A percentile compares a stretch with the other conserved stretches of the same genome.
Evolutionary conservation across 2,329 filamentous ascomycete species (phyloP).

Genomic region (Ophiocordyceps unilateralis): DNA sequence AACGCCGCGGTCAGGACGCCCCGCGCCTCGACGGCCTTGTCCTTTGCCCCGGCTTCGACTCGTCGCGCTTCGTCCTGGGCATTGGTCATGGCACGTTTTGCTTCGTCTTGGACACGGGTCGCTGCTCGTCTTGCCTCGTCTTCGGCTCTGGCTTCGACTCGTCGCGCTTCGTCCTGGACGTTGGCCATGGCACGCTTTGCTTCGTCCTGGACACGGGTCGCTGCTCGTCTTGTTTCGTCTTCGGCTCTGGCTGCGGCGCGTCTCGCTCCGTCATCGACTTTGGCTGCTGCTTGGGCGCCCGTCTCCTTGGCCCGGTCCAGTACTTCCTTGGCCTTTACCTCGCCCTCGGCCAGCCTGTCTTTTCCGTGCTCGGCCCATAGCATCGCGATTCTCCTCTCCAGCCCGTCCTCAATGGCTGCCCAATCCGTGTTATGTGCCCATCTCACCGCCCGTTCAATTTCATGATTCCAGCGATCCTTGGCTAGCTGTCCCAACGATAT

Average conservation of each 20-base stretch:
- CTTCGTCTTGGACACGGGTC: constrained; percentile 5
- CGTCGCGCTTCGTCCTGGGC: constrained; percentile 8
- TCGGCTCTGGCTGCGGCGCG: constrained; percentile 10
- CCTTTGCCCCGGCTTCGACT: constrained; percentile 10
- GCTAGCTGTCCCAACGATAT: constrained; percentile 12
- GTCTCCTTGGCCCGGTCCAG: constrained; percentile 13
- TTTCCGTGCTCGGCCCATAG: constrained; percentile 30
- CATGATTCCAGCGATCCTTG: constrained; percentile 65
- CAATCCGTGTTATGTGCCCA: constrained; percentile 52
- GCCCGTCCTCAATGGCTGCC: constrained; percentile 39
- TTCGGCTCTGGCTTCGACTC: constrained; percentile 8
- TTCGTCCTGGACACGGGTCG: constrained; percentile 13
- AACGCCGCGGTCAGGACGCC: constrained; percentile 21
- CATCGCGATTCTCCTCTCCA: constrained; percentile 31
- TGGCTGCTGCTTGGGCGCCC: constrained; percentile 10
- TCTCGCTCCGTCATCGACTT: constrained; percentile 6
- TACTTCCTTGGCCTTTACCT: constrained; percentile 21
- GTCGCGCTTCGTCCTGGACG: constrained; percentile 14
- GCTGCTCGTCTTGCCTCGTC: constrained; percentile 7
- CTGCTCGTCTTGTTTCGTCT: constrained; percentile 6
- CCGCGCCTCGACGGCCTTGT: constrained; percentile 20
- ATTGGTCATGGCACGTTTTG: constrained; percentile 3
- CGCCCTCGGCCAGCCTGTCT: constrained; percentile 27
- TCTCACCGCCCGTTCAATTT: constrained; percentile 48
- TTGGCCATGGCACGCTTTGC: constrained; percentile 20